Evolutionary conservation across 1,284 basidiomycete species (phyloP), one percentile per base, ranked within the genome.

Genomic region (Earliella scabrosa): DNA sequence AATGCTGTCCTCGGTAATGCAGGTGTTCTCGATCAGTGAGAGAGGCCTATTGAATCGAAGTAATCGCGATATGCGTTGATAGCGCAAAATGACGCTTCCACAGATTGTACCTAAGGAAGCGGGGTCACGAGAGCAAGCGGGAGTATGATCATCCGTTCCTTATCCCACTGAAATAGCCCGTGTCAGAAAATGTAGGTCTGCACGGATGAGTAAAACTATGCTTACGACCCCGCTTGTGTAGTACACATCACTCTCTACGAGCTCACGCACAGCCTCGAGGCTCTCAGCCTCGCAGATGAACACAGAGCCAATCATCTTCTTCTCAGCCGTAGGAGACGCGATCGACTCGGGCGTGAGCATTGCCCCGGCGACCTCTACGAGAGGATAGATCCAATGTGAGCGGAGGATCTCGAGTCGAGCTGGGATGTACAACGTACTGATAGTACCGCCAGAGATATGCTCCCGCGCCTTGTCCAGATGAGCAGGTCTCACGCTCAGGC

Each of bases 171-270:
- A n/a, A 31, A 7, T 13, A 6, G 13, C 29, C 13, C 6, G 7
- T 13, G 29, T 31, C 29, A 31, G 29, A 7, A 31, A n/a, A n/a
- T n/a, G n/a, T n/a, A 31, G 6, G 29, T 31, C 29, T 13, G 7
- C 29, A 31, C 13, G 13, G 29, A 6, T 31, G 29, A 31, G 29
- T 13, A 31, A 18, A 16, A 41, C 1, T 4, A 68, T 14, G 11
- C 69, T 64, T 47, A 74, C 73, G 49, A 73, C 73, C 32, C 63
- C 61, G 10, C 46, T 55, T 14, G 56, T 68, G 40, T 66, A 73
- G 48, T 73, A 74, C 21, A 69, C 45, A 36, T 74, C 73, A 14
- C 61, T 54, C 52, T 72, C 61, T 31, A 73, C 60, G 6, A 67
- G 24, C 45, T 63, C 54, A n/a, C 64, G 59, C 38, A 69, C 69